Conservation (phyloP, 306 rosid species). For the Malus orientalis region DNA sequence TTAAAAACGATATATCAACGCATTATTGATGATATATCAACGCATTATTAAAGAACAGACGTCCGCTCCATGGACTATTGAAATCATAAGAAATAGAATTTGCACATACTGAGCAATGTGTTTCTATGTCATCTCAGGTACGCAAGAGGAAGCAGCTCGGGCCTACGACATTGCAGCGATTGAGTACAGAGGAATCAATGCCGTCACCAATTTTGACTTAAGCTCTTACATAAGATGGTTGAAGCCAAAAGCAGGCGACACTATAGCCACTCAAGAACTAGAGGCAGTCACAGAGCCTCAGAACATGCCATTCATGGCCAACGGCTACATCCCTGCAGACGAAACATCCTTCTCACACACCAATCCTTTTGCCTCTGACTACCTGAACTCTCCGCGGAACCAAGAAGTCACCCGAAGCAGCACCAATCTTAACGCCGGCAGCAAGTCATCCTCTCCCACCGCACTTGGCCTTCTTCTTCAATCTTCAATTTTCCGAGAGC, state of each 20-base stretch:
- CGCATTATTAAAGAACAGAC: not conserved
- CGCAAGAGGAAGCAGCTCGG: constrained; percentile 88
- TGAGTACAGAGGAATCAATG: constrained; percentile 81
- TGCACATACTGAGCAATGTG: not conserved
- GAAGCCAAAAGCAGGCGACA: constrained; percentile 36
- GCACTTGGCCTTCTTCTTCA: constrained; percentile 65
- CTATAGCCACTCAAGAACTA: constrained; percentile 19
- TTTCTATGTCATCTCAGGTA: constrained; percentile 31
- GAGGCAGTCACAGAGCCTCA: constrained; percentile 19
- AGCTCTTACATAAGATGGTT: constrained; percentile 76
- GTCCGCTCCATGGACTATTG: not conserved
- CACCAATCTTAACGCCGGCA: constrained; percentile 2
- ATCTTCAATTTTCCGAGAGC: constrained; percentile 54
- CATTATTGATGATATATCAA: not conserved
- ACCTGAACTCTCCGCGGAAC: constrained; percentile 26
- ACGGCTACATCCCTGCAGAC: constrained; percentile 13
- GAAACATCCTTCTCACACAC: constrained; percentile 25
- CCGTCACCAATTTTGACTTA: constrained; percentile 81
- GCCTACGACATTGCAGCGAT: constrained; percentile 91
- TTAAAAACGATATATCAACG: too few relatives aligned
- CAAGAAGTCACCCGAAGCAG: constrained; percentile 29
- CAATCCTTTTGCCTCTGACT: constrained; percentile 17
- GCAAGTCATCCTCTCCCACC: constrained; percentile 48
- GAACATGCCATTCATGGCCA: constrained; percentile 16
- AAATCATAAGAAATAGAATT: not conserved